phyloP scores from a whole-genome alignment of 2,329 filamentous ascomycete species.

The Dactylellina leptospora region DNA sequence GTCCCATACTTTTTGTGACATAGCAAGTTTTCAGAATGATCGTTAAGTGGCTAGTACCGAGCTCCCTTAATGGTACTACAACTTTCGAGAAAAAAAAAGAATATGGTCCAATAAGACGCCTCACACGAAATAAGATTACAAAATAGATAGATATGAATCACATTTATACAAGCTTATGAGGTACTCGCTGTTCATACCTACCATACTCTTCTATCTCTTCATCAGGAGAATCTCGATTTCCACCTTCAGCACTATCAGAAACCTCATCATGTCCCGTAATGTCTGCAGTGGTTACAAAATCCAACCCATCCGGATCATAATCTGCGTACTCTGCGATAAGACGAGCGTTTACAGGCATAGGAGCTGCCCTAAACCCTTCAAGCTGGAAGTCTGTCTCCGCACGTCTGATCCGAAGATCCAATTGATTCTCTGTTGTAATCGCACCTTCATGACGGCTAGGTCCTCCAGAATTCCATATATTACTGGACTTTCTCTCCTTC shows the following conservation, averaged over 20 bases:
- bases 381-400: background rate
- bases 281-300: background rate
- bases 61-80: too few species aligned
- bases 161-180: slow-evolving; percentile 27
- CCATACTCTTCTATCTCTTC: background rate
- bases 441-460: background rate
- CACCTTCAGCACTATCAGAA: background rate
- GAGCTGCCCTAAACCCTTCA: background rate
- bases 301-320: slow-evolving; percentile 31
- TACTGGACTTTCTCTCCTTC: background rate
- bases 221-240: slow-evolving; percentile 1
- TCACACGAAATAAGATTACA: too few species aligned
- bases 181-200: slow-evolving; percentile 9
- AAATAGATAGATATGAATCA: too few species aligned
- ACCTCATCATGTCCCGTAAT: background rate
- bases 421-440: too few species aligned
- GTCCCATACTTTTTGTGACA: too few species aligned
- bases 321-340: slow-evolving; percentile 23
- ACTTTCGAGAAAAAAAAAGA: too few species aligned
- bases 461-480: background rate
- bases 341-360: slow-evolving; percentile 6
- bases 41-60: too few species aligned
- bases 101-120: too few species aligned
- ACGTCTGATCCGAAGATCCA: too few species aligned
- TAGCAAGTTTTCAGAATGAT: too few species aligned